Percentiles rank a stretch among this genome's conserved stretches.
phyloP scores from a whole-genome alignment of 768 basidiomycete genomes.

The Daedaleopsis nitida region DNA sequence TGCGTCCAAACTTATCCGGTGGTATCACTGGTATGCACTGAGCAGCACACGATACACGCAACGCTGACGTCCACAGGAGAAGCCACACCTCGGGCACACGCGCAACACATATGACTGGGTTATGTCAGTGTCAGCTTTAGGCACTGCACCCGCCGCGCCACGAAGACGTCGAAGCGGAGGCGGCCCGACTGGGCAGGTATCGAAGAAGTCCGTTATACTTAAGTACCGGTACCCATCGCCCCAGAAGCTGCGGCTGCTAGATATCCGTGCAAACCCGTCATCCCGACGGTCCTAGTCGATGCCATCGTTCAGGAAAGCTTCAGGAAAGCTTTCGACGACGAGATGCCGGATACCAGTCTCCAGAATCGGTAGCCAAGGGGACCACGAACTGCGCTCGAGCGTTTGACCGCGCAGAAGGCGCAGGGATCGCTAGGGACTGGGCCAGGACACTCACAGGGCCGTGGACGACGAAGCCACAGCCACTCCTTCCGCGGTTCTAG shows the following conservation, averaged over 20 bases:
- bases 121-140: background rate
- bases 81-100: background rate
- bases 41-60: background rate
- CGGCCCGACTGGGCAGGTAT: background rate
- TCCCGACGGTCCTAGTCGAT: background rate
- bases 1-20: background rate
- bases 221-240: too few species aligned
- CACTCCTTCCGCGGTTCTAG: constrained; percentile 9
- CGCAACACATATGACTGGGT: background rate
- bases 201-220: background rate
- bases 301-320: background rate
- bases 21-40: background rate
- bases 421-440: too few species aligned
- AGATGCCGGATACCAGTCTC: background rate
- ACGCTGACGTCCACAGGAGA: background rate
- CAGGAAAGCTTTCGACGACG: background rate
- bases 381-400: background rate
- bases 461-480: constrained; percentile 15
- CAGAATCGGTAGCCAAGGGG: constrained; percentile 2
- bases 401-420: background rate
- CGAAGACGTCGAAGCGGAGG: background rate
- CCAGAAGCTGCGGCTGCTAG: too few species aligned
- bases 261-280: background rate
- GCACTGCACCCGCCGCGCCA: background rate
- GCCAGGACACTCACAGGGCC: constrained; percentile 1